These are phyloP conservation scores for Avicennia marina DNA, from an alignment of 257 asterid genomes.

Conservation along the genomic window DNA sequence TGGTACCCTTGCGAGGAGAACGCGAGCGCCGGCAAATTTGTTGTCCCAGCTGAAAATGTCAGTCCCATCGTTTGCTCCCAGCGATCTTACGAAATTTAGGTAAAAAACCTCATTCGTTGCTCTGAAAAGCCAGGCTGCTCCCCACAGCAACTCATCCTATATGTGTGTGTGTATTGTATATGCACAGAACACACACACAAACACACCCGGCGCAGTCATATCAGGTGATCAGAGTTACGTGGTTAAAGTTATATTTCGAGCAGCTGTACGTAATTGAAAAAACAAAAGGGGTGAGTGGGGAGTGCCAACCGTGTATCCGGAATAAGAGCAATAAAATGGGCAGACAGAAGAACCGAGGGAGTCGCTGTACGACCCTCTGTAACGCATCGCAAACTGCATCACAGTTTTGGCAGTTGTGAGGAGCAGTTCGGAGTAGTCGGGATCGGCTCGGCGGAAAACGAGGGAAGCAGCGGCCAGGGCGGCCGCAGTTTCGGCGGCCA, in stretches of 20 bases:
- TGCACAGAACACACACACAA: no score
- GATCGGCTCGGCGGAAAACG: slow-evolving; percentile 57
- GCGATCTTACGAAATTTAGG: slow-evolving; percentile 34
- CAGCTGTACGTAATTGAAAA: no score
- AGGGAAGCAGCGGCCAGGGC: slow-evolving; percentile 87
- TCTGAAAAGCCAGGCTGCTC: slow-evolving; percentile 76
- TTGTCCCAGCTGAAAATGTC: slow-evolving; percentile 92
- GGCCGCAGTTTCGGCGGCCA: slow-evolving; percentile 89
- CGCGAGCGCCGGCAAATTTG: slow-evolving; percentile 80
- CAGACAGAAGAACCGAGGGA: slow-evolving; percentile 62
- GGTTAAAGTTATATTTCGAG: no score
- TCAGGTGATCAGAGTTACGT: no score
- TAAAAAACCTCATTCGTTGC: slow-evolving; percentile 67
- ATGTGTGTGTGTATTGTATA: background rate
- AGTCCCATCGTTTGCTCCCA: slow-evolving; percentile 53
- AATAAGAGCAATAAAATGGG: slow-evolving; percentile 84
- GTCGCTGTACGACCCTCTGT: slow-evolving; percentile 79
- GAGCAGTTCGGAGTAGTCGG: slow-evolving; percentile 42
- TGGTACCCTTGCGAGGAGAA: slow-evolving; percentile 67
- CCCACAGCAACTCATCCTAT: slow-evolving; percentile 87
- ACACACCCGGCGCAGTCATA: no score
- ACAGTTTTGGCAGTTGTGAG: slow-evolving; percentile 52
- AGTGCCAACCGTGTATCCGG: slow-evolving; percentile 56
- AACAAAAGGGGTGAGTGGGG: no score
- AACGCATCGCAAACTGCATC: slow-evolving; percentile 56